Evolutionary conservation across 208 protist genomes (phyloP).

Genomic region (Trypanosoma vivax): DNA sequence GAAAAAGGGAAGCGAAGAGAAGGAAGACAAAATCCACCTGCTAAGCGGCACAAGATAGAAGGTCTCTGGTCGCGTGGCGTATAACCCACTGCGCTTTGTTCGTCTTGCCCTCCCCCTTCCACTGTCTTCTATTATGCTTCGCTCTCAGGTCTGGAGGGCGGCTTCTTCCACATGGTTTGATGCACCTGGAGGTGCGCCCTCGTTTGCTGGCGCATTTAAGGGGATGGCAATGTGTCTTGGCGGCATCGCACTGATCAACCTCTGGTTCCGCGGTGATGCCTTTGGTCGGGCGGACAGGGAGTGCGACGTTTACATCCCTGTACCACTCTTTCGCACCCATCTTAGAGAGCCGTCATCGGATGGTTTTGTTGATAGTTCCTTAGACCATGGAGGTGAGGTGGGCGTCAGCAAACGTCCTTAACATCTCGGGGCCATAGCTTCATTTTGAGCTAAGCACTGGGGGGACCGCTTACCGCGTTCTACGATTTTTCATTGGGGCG

Average conservation of each 20-base stretch:
- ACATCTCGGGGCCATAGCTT: too few species aligned
- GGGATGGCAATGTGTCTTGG: conserved; percentile 31
- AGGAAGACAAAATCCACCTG: too few species aligned
- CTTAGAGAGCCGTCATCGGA: conserved; percentile 28
- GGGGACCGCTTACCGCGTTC: too few species aligned
- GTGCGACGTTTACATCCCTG: conserved; percentile 34
- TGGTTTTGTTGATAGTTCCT: conserved; percentile 58
- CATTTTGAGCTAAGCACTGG: too few species aligned
- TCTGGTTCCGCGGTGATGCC: conserved; percentile 57
- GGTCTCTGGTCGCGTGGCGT: too few species aligned
- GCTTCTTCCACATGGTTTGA: conserved; percentile 64
- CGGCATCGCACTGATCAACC: conserved; percentile 61
- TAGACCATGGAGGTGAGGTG: not conserved
- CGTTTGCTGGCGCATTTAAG: conserved; percentile 28
- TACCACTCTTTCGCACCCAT: not conserved
- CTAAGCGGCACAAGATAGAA: too few species aligned
- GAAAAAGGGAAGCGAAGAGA: too few species aligned
- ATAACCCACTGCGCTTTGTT: too few species aligned
- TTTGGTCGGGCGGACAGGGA: conserved; percentile 41
- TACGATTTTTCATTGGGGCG: too few species aligned
- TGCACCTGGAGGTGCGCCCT: conserved; percentile 2
- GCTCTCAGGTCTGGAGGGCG: conserved; percentile 12
- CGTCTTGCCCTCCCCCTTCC: not conserved
- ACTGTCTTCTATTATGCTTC: not conserved
- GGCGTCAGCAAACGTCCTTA: not conserved